Conservation (phyloP, 2,329 filamentous ascomycete species). For the Ascochyta koolunga region DNA sequence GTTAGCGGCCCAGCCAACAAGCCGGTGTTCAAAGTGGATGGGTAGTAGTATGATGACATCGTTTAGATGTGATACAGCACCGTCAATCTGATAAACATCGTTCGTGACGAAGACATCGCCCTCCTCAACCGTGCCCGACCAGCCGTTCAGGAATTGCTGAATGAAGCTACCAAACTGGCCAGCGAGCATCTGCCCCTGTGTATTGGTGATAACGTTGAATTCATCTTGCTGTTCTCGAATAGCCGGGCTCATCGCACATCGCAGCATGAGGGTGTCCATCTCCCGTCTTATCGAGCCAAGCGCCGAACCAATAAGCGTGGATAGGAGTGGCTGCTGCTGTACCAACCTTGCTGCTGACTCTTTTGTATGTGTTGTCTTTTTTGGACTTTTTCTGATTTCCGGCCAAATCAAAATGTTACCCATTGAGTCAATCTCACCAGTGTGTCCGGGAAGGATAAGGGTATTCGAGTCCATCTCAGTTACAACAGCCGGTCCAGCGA, state of each 20-base stretch:
- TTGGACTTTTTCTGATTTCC: constrained; percentile 34
- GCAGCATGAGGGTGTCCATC: constrained; percentile 60
- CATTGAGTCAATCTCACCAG: constrained; percentile 55
- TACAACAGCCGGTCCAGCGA: constrained; percentile 55
- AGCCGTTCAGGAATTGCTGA: constrained; percentile 54
- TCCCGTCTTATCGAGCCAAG: constrained; percentile 56
- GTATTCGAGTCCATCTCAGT: constrained; percentile 61
- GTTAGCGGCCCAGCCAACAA: constrained; percentile 58
- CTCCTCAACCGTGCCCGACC: constrained; percentile 56
- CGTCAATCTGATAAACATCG: constrained; percentile 57
- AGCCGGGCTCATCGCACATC: constrained; percentile 58
- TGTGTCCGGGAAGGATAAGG: constrained; percentile 55
- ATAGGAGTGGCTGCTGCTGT: constrained; percentile 50
- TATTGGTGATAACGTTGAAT: constrained; percentile 60
- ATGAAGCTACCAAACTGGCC: constrained; percentile 61
- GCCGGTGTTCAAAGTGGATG: constrained; percentile 52
- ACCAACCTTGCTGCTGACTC: constrained; percentile 48
- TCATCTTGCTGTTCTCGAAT: constrained; percentile 60
- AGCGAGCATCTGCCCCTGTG: constrained; percentile 57
- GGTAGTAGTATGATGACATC: constrained; percentile 58
- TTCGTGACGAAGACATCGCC: constrained; percentile 60
- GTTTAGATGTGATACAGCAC: constrained; percentile 58
- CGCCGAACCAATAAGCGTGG: constrained; percentile 54
- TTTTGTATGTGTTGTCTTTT: constrained; percentile 41
- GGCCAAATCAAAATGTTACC: constrained; percentile 59